These are phyloP conservation scores for Leccinum sublutescens DNA, from an alignment of 768 basidiomycete genomes.

Conservation along the genomic window DNA sequence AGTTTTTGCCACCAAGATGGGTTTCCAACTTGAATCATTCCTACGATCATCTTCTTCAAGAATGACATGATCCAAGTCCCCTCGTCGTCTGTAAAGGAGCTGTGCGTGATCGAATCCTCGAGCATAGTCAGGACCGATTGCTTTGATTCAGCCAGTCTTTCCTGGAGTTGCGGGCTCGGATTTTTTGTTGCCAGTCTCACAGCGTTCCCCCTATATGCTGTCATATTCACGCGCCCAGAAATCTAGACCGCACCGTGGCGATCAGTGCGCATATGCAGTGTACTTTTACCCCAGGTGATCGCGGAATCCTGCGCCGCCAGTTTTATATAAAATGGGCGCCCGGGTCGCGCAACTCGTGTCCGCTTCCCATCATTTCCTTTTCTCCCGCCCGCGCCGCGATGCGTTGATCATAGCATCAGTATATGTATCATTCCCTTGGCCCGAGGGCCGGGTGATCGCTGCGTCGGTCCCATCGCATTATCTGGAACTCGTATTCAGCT, in stretches of 20 bases:
- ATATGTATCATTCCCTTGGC: background rate
- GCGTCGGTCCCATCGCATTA: too few relatives aligned
- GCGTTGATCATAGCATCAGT: background rate
- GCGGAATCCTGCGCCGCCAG: background rate
- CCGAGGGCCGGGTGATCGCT: background rate
- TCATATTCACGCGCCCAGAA: background rate
- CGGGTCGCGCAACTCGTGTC: background rate
- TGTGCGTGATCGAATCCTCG: slow-evolving; percentile 22
- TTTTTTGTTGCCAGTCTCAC: background rate
- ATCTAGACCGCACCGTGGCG: background rate
- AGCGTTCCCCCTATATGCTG: background rate
- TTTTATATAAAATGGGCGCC: background rate
- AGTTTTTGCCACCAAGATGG: background rate
- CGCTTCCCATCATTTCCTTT: background rate
- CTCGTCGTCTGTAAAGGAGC: slow-evolving; percentile 13
- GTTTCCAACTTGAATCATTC: background rate
- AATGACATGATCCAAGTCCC: slow-evolving; percentile 22
- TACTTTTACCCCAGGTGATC: background rate
- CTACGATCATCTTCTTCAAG: background rate
- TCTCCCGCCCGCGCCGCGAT: background rate
- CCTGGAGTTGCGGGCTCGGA: background rate
- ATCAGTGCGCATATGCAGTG: background rate
- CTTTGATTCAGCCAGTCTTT: slow-evolving; percentile 14
- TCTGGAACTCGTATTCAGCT: too few relatives aligned
- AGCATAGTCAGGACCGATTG: slow-evolving; percentile 17